Percentiles rank a stretch among this genome's conserved stretches.
Evolutionary conservation across 495 filamentous ascomycete genomes (phyloP).

Genomic region (Clavariopsis aquatica): DNA sequence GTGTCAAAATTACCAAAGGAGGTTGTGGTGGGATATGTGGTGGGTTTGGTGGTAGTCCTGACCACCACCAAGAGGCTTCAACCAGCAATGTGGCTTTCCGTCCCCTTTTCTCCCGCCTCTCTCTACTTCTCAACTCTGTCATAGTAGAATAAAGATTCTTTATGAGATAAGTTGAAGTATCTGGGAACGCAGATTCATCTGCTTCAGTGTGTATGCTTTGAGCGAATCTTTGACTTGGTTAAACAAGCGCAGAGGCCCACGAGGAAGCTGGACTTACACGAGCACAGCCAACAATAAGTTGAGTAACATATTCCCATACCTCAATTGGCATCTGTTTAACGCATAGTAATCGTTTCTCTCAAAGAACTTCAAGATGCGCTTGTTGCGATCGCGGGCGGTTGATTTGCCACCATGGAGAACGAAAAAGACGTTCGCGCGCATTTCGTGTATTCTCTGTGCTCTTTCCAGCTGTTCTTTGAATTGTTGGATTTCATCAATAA

Average conservation of each 20-base stretch:
- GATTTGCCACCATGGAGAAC: neutral
- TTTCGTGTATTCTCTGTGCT: neutral
- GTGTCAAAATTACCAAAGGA: neutral
- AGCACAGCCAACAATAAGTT: conserved; percentile 11
- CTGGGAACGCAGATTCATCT: conserved; percentile 1
- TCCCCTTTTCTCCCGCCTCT: conserved; percentile 4
- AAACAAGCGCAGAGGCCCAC: neutral
- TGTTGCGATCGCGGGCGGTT: conserved; percentile 8
- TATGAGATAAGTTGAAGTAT: conserved; percentile 7
- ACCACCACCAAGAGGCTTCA: conserved; percentile 10
- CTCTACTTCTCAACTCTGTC: conserved; percentile 1
- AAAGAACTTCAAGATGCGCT: conserved; percentile 10
- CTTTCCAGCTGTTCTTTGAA: conserved; percentile 4
- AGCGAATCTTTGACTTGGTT: conserved; percentile 8
- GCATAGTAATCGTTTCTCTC: neutral
- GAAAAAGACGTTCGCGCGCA: neutral
- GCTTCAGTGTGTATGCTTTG: conserved; percentile 1
- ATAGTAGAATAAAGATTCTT: neutral
- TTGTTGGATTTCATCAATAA: neutral
- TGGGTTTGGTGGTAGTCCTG: conserved; percentile 7
- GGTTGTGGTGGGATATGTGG: neutral
- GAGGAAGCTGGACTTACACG: conserved; percentile 5
- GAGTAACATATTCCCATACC: conserved; percentile 17
- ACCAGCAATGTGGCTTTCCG: neutral
- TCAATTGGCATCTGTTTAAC: conserved; percentile 14